Conservation (phyloP, 257 asterid genomes). For the Haberlea rhodopensis region DNA sequence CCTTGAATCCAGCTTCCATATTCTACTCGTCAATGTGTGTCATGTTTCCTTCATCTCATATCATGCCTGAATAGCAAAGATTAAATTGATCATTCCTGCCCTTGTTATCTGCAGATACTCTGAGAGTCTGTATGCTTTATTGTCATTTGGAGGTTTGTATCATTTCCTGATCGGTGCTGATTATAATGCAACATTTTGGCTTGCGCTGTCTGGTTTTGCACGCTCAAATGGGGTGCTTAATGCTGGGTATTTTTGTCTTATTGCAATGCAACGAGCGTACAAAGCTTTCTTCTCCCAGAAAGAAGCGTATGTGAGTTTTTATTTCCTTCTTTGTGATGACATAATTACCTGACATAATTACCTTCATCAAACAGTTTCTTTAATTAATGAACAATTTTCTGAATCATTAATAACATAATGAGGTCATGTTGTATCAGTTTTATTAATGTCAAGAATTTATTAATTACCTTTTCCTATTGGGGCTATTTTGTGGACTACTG, state of each 20-base stretch:
- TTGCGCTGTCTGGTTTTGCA: slow-evolving; percentile 81
- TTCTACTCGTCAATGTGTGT: slow-evolving; percentile 90
- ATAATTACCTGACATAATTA: background rate
- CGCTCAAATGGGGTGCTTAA: slow-evolving; percentile 92
- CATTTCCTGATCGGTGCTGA: slow-evolving; percentile 48
- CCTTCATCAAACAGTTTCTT: background rate
- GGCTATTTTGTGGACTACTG: slow-evolving; percentile 10
- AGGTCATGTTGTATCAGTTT: background rate
- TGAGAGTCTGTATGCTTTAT: slow-evolving; percentile 80
- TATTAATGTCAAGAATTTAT: no score
- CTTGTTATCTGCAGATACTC: slow-evolving; percentile 62
- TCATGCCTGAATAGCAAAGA: slow-evolving; percentile 15
- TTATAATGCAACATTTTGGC: slow-evolving; percentile 54
- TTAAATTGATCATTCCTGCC: slow-evolving; percentile 25
- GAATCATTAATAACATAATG: background rate
- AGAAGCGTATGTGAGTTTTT: slow-evolving; percentile 53
- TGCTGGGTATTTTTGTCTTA: slow-evolving; percentile 80
- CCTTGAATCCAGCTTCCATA: slow-evolving; percentile 94
- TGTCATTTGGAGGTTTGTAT: slow-evolving; percentile 75
- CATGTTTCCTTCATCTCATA: slow-evolving; percentile 30
- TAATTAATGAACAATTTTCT: slow-evolving; percentile 9
- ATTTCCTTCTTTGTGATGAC: slow-evolving; percentile 2
- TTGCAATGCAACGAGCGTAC: slow-evolving; percentile 57
- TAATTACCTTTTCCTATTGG: background rate
- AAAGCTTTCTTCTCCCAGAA: slow-evolving; percentile 43